A percentile compares a stretch with the other conserved stretches of the same genome.
Evolutionary conservation across 768 basidiomycete species (phyloP).

Genomic region (Agaricus blazei): DNA sequence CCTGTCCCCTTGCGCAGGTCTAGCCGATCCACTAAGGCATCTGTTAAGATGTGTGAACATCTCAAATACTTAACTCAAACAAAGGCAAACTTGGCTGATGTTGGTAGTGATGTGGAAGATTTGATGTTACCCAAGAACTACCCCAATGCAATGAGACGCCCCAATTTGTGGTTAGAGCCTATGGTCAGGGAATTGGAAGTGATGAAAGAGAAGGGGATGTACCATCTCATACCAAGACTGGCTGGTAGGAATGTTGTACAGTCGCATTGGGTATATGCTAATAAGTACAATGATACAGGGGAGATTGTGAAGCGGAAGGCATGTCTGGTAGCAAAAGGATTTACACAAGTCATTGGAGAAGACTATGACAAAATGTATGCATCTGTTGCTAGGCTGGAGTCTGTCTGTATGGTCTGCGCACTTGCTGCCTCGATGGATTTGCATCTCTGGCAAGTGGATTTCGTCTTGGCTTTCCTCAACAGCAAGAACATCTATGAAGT

Average conservation of each 20-base stretch:
- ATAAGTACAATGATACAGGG: slow-evolving; percentile 13
- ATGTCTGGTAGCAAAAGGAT: slow-evolving; percentile 13
- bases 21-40: slow-evolving; percentile 20
- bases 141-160: slow-evolving; percentile 1
- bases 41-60: background rate
- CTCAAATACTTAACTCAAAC: too few species aligned
- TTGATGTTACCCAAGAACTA: background rate
- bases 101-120: too few species aligned
- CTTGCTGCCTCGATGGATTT: too few species aligned
- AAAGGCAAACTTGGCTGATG: too few species aligned
- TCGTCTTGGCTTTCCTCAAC: too few species aligned
- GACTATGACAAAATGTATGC: slow-evolving; percentile 15
- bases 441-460: too few species aligned
- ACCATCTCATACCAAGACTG: slow-evolving; percentile 6
- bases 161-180: slow-evolving; percentile 8
- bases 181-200: background rate
- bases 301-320: slow-evolving; percentile 12
- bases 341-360: slow-evolving; percentile 12
- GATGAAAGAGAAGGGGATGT: slow-evolving; percentile 22
- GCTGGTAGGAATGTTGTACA: slow-evolving; percentile 6
- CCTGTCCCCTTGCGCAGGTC: too few species aligned
- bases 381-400: background rate
- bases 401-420: too few species aligned
- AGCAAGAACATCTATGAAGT: too few species aligned
- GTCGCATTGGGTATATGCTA: slow-evolving; percentile 8